Conservation (phyloP, 305 asterid species). For the Coffea humblotiana region DNA sequence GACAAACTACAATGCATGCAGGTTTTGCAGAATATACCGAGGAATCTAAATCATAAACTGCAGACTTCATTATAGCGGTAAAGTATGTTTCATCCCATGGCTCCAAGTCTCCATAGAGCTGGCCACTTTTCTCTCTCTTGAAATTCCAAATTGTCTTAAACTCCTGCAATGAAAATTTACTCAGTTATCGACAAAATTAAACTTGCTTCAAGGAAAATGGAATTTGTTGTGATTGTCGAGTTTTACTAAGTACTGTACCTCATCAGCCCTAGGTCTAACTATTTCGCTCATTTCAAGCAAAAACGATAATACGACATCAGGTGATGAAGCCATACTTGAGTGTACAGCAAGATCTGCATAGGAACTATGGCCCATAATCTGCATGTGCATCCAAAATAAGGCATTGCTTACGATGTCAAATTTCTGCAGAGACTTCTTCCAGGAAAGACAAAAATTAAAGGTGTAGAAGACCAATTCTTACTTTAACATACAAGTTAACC, state of each 20-base stretch:
- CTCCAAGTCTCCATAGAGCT: conserved; percentile 57
- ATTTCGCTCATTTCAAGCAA: conserved; percentile 79
- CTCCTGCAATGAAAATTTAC: conserved; percentile 55
- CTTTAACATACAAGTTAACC: not conserved
- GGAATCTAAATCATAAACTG: conserved; percentile 66
- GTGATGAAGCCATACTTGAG: conserved; percentile 86
- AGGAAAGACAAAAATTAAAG: not conserved
- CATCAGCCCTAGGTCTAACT: conserved; percentile 83
- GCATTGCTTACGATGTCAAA: not conserved
- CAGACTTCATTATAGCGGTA: conserved; percentile 78
- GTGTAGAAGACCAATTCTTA: not conserved
- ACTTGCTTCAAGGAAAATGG: conserved; percentile 15
- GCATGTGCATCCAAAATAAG: conserved; percentile 28
- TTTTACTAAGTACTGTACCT: conserved; percentile 45
- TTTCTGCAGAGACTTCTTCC: not conserved
- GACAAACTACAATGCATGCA: conserved; percentile 7
- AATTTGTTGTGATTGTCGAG: not conserved
- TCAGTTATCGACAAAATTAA: conserved; percentile 20
- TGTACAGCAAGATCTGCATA: conserved; percentile 80
- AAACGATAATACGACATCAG: conserved; percentile 80
- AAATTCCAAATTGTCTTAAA: conserved; percentile 60
- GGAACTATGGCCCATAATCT: conserved; percentile 79
- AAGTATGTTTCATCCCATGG: conserved; percentile 98
- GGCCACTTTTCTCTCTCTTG: conserved; percentile 54
- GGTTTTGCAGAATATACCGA: conserved; percentile 45